phyloP scores from a whole-genome alignment of 306 rosid genomes.

The Cicer chorassanicum region DNA sequence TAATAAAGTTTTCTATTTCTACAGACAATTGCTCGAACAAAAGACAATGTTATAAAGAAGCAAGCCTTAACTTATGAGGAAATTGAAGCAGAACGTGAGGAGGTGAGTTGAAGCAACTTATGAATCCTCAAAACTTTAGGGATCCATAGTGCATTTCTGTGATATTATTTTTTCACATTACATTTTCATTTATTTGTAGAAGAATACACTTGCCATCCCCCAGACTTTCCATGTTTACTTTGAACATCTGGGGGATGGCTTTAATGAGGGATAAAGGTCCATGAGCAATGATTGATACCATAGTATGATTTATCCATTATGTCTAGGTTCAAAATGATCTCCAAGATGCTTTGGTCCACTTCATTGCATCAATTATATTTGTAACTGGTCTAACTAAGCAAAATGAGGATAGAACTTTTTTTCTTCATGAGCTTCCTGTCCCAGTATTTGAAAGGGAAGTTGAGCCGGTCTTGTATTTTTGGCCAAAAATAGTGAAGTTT shows the following conservation, averaged over 20 bases:
- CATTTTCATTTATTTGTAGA: constrained; percentile 22
- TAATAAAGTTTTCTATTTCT: constrained; percentile 21
- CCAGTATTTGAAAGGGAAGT: constrained; percentile 5
- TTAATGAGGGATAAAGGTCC: constrained; percentile 15
- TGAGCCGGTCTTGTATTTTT: constrained; percentile 2
- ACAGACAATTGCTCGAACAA: constrained; percentile 82
- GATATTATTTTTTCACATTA: constrained; percentile 17
- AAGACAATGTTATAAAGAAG: constrained; percentile 91
- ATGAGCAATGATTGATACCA: constrained; percentile 7
- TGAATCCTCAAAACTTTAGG: constrained; percentile 22
- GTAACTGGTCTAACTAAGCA: background rate
- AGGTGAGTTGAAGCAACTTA: constrained; percentile 60
- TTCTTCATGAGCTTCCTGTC: background rate
- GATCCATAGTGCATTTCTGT: constrained; percentile 18
- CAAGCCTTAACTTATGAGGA: constrained; percentile 95
- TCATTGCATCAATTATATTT: background rate
- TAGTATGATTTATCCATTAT: background rate
- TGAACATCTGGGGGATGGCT: constrained; percentile 24
- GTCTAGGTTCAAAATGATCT: constrained; percentile 36
- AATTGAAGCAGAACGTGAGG: constrained; percentile 96
- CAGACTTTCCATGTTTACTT: constrained; percentile 23
- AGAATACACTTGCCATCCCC: background rate
- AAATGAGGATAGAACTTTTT: background rate
- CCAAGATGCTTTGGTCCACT: constrained; percentile 18
- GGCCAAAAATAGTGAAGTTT: constrained; percentile 25